Evolutionary conservation across 2,329 filamentous ascomycete genomes (phyloP).

Genomic region (Xylariaceae sp.): DNA sequence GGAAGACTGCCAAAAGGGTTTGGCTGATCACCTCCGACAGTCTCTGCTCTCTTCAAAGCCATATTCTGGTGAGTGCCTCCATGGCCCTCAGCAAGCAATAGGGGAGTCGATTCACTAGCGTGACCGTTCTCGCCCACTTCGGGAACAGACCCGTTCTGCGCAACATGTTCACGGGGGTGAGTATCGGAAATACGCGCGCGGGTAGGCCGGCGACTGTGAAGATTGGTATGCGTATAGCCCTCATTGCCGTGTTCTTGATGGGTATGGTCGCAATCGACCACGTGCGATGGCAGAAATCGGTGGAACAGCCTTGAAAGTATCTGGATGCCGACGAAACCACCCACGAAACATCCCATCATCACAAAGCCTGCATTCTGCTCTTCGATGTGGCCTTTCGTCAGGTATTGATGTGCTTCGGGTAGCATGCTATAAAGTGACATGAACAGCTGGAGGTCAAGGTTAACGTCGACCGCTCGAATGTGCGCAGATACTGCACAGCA

Average conservation of each 20-base stretch:
- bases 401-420: slow-evolving; percentile 75
- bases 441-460: slow-evolving; percentile 63
- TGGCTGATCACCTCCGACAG: slow-evolving; percentile 15
- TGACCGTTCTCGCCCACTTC: slow-evolving; percentile 14
- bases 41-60: slow-evolving; percentile 24
- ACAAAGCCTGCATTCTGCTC: slow-evolving; percentile 64
- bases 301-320: slow-evolving; percentile 68
- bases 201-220: slow-evolving; percentile 20
- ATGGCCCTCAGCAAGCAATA: slow-evolving; percentile 31
- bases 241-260: slow-evolving; percentile 51
- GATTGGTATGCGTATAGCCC: slow-evolving; percentile 21
- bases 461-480: neutral
- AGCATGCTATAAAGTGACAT: slow-evolving; percentile 92
- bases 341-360: slow-evolving; percentile 65
- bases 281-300: slow-evolving; percentile 69
- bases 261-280: slow-evolving; percentile 75
- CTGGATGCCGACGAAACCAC: slow-evolving; percentile 72
- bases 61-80: slow-evolving; percentile 20
- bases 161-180: slow-evolving; percentile 1
- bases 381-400: slow-evolving; percentile 64
- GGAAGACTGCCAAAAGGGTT: slow-evolving; percentile 9
- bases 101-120: slow-evolving; percentile 43
- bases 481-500: neutral
- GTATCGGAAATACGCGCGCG: slow-evolving; percentile 9
- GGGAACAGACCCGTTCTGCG: slow-evolving; percentile 5